phyloP scores from a whole-genome alignment of 2,329 filamentous ascomycete genomes.

The Lasiodiplodia sp. region DNA sequence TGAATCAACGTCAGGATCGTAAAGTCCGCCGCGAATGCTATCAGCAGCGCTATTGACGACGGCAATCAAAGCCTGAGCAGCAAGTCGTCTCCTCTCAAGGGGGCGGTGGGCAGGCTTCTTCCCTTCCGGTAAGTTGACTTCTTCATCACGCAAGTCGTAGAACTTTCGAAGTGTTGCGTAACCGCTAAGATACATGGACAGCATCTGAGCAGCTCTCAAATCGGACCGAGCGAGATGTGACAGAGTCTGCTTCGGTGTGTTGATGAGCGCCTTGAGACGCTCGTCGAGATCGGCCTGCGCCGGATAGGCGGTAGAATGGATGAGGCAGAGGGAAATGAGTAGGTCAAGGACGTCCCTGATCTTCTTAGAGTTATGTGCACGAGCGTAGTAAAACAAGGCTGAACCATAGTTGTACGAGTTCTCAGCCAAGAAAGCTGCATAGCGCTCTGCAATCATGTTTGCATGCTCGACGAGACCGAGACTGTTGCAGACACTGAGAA shows the following conservation, averaged over 20 bases:
- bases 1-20: conserved; percentile 79
- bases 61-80: conserved; percentile 78
- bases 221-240: conserved; percentile 77
- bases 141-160: conserved; percentile 84
- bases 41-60: conserved; percentile 87
- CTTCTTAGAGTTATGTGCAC: conserved; percentile 79
- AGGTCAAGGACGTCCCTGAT: conserved; percentile 86
- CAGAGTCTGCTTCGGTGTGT: conserved; percentile 74
- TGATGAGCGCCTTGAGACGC: conserved; percentile 73
- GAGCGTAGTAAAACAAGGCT: conserved; percentile 88
- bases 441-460: conserved; percentile 83
- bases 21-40: conserved; percentile 89
- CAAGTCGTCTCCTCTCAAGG: conserved; percentile 69
- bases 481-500: conserved; percentile 78
- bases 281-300: conserved; percentile 74
- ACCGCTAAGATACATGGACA: conserved; percentile 86
- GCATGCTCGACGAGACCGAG: conserved; percentile 82
- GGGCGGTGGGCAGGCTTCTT: conserved; percentile 56
- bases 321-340: conserved; percentile 84
- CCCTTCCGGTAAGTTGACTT: conserved; percentile 49
- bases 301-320: conserved; percentile 84
- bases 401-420: conserved; percentile 82
- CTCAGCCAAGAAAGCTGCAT: conserved; percentile 78
- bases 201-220: conserved; percentile 79
- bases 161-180: conserved; percentile 91